Base-by-base conservation (phyloP, 345 rosid genomes). In the Dovyalis caffra region DNA sequence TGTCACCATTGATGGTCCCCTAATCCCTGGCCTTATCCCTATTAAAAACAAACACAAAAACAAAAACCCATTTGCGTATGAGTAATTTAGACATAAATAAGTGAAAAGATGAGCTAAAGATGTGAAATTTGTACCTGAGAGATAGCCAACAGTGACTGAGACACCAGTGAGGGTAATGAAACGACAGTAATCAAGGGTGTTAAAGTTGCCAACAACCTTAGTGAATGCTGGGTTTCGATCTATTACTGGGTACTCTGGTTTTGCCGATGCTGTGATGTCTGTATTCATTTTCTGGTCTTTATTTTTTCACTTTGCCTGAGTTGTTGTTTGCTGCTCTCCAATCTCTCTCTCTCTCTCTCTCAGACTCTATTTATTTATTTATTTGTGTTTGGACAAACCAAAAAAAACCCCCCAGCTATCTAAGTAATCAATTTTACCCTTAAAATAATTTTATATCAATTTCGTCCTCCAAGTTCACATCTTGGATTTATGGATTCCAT, bases 1-100 rank as follows among this genome's bases (percentile, higher is more conserved):
- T 0, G 99, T 95, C 71, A 95, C 98, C 99, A 95, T 93, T 32
- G 98, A 95, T 0, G 98, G 98, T 16, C 99, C 99, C 53, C 74
- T 91, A 2, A 95, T 71, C 28, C 97, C 98, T 0, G 99, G 97
- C 87, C 87, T 91, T 31, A 93, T 91, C 77, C 99, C 99, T 95
- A 63, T 15, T 43, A 56, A 14, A 38, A 61, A 49, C 64, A 34
- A 53, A 68, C n/a, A 60, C 16, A 49, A 47, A 49, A 56, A n/a
- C 28, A 53, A 53, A 53, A 53, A 56, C 28, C 26, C 61, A 56
- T 56, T 56, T 56, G 61, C 61, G 8, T 3, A 35, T 31, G 23
- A 21, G n/a, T 28, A 3, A 61, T 60, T 43, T 43, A 32, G 65
- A 63, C 45, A 28, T 7, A 20, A 6, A 18, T 8, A 32, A 45